Evolutionary conservation across 2,329 filamentous ascomycete species (phyloP), one percentile per base, ranked within the genome.

Genomic region (Fusarium protoensiforme): DNA sequence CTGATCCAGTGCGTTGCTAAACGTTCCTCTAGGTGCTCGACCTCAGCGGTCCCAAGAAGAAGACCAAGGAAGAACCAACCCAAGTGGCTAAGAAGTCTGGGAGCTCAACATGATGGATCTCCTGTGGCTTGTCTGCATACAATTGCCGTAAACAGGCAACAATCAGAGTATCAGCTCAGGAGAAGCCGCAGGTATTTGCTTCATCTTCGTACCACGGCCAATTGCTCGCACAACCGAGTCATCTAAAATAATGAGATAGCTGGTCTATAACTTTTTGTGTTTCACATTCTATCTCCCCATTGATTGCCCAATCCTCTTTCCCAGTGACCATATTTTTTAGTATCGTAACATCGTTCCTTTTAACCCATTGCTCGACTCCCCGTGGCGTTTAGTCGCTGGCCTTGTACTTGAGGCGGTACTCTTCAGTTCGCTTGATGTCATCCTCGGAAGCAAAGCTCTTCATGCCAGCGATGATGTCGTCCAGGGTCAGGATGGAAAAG

Each of bases 401-500:
- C 81, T 88, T 90, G 81, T 91, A 93, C 84, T 89, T 89, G 53
- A 83, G 82, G 64, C 93, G 90, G 83, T 97, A 97, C 80, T 91
- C 92, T 84, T 94, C 90, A 81, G 94, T 92, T 68, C 87, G 87
- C 84, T 87, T 85, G 73, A 93, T 86, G 73, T 94, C 89, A 36
- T 90, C 87, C 56, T 88, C 87, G 2, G 89, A 88, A 46, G 90
- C 91, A 75, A 90, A 85, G 48, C 86, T 86, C 79, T 89, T 89
- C 81, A 93, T 85, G 13, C 92, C 92, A 63, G 88, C 87, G 75
- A 95, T 92, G 76, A 98, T 91, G 82, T 98, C 94, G 78, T 95
- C 90, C 74, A 98, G 87, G 46, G 92, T 96, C 77, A 97, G 83
- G 74, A 98, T 96, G 20, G 94, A 88, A 75, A 95, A 87, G 68